A percentile compares a stretch with the other conserved stretches of the same genome.
phyloP scores from a whole-genome alignment of 2,329 filamentous ascomycete species.

The Lomentospora prolificans region DNA sequence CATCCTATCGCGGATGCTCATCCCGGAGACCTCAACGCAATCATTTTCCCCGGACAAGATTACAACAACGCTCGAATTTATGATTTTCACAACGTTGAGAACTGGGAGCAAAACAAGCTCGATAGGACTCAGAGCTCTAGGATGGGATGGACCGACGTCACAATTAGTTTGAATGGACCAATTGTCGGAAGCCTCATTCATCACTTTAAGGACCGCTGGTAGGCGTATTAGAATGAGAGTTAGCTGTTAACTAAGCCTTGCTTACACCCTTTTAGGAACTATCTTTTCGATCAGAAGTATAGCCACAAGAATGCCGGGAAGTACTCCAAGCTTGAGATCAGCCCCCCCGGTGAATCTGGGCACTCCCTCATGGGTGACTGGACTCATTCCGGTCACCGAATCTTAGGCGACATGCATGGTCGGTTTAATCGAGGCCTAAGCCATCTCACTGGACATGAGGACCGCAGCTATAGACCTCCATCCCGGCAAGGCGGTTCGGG shows the following conservation, averaged over 20 bases:
- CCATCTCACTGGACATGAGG: neutral
- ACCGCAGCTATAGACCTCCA: slow-evolving; percentile 9
- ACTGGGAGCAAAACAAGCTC: slow-evolving; percentile 81
- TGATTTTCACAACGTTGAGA: slow-evolving; percentile 66
- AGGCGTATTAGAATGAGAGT: slow-evolving; percentile 9
- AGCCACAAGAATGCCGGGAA: slow-evolving; percentile 37
- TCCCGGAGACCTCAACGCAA: slow-evolving; percentile 63
- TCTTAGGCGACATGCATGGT: slow-evolving; percentile 5
- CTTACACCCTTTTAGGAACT: slow-evolving; percentile 46
- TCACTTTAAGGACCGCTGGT: slow-evolving; percentile 80
- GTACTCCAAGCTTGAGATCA: slow-evolving; percentile 22
- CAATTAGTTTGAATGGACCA: slow-evolving; percentile 64
- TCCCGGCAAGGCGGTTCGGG: slow-evolving; percentile 8
- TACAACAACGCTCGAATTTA: slow-evolving; percentile 84
- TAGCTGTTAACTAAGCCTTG: neutral
- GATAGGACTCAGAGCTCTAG: slow-evolving; percentile 69
- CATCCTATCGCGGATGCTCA: slow-evolving; percentile 81
- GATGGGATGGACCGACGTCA: slow-evolving; percentile 90
- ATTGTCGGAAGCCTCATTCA: slow-evolving; percentile 64
- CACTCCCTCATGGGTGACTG: neutral
- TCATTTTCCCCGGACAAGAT: slow-evolving; percentile 81
- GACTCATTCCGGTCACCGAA: neutral
- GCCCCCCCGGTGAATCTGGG: neutral
- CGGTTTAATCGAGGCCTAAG: slow-evolving; percentile 5
- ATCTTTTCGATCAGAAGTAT: slow-evolving; percentile 80